Base-by-base conservation (phyloP, 2,329 filamentous ascomycete genomes). In the Colletotrichum euphorbiae region DNA sequence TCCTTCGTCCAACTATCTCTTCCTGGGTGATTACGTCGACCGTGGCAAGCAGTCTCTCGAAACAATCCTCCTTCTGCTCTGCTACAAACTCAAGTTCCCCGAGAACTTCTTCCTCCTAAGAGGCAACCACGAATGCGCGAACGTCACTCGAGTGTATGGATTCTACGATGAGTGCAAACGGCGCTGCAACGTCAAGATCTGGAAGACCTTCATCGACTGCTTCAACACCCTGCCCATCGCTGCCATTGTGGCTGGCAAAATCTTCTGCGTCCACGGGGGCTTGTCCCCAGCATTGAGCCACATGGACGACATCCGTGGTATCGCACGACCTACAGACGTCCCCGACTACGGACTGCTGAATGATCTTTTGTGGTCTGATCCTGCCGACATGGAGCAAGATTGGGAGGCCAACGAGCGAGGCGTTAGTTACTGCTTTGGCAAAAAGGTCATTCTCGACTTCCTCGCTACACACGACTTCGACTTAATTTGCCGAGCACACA, bases 141-240 rank as follows among this genome's bases (percentile, higher is more conserved):
- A 97, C 73, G 94, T 98, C 60, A 98, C 94, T 13, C 89, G 95
- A 68, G 93, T 98, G 40, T 98, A 98, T 79, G 95, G 95, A 2
- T 98, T 98, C 80, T 98, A 98, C 82, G 95, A 98, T 75, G 95
- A 98, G 78, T 98, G 95, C 86, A 98, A 98, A 83, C 88, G 95
- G 72, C 88, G 95, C 70, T 97, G 93, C 83, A 98, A 97, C 77
- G 93, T 98, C 78, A 98, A 98, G 83, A 90, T 97, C 62, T 98
- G 95, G 95, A 98, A 98, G 84, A 97, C 93, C 0, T 98, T 98
- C 77, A 91, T 97, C 59, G 95, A 98, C 77, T 96, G 93, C 28
- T 98, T 98, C 85, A 98, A 98, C 79, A 94, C 91, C 46, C 86
- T 98, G 50, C 95, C 95, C 0, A 98, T 98, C 75, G 95, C 95